Conservation (phyloP, 768 basidiomycete genomes). For the Piloderma croceum region DNA sequence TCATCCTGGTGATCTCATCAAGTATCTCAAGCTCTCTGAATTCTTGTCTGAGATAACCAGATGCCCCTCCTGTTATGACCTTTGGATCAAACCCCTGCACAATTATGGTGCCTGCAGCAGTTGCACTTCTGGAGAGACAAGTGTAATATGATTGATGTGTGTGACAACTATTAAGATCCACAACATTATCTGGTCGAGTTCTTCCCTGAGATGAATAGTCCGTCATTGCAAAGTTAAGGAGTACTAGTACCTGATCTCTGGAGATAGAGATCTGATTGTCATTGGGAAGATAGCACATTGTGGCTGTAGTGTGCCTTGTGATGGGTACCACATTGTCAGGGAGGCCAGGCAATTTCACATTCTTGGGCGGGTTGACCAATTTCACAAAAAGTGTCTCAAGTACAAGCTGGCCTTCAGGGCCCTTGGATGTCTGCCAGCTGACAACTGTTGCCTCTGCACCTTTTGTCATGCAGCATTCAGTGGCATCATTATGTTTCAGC, state of each 20-base stretch:
- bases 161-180: slow-evolving; percentile 20
- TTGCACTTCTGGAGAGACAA: slow-evolving; percentile 23
- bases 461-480: too few species aligned
- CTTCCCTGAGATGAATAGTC: slow-evolving; percentile 31
- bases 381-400: slow-evolving; percentile 28
- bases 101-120: slow-evolving; percentile 25
- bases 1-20: slow-evolving; percentile 26
- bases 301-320: background rate
- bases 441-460: slow-evolving; percentile 22
- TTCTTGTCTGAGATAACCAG: slow-evolving; percentile 27
- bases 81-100: slow-evolving; percentile 19
- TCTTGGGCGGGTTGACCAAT: slow-evolving; percentile 19
- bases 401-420: slow-evolving; percentile 8
- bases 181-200: slow-evolving; percentile 23
- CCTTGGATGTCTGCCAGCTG: slow-evolving; percentile 19
- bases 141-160: slow-evolving; percentile 28
- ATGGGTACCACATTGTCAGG: slow-evolving; percentile 29
- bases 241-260: slow-evolving; percentile 21
- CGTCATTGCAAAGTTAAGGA: too few species aligned
- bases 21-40: too few species aligned
- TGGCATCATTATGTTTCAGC: slow-evolving; percentile 28
- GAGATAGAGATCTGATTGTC: slow-evolving; percentile 12
- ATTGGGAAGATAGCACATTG: slow-evolving; percentile 10
- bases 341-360: slow-evolving; percentile 19
- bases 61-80: slow-evolving; percentile 21